These are phyloP conservation scores for Sapria himalayana DNA, from an alignment of 345 rosid genomes.

Conservation along the genomic window DNA sequence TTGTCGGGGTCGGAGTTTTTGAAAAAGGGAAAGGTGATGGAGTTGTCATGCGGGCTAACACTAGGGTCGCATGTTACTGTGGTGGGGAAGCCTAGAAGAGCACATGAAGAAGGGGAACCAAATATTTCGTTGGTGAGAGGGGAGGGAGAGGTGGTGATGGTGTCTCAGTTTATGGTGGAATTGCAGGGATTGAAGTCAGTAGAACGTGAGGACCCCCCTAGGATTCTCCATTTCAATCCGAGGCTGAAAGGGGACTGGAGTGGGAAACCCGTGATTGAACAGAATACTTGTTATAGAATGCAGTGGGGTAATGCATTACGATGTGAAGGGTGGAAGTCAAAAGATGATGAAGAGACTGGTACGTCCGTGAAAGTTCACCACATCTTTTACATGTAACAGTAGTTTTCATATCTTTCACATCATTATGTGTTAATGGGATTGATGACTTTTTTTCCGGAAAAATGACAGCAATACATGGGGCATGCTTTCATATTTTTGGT, in stretches of 20 bases:
- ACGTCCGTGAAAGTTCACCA: no score
- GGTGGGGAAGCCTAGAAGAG: slow-evolving; percentile 58
- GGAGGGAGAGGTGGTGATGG: slow-evolving; percentile 27
- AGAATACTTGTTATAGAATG: slow-evolving; percentile 85
- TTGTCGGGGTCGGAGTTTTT: slow-evolving; percentile 38
- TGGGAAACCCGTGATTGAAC: slow-evolving; percentile 64
- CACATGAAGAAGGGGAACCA: slow-evolving; percentile 38
- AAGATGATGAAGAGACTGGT: slow-evolving; percentile 75
- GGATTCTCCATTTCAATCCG: slow-evolving; percentile 77
- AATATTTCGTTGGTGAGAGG: slow-evolving; percentile 28
- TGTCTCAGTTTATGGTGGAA: slow-evolving; percentile 77
- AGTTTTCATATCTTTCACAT: no score
- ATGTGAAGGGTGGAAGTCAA: slow-evolving; percentile 72
- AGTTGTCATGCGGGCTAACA: slow-evolving; percentile 71
- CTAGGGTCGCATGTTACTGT: slow-evolving; percentile 73
- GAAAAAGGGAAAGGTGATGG: slow-evolving; percentile 27
- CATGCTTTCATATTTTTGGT: no score
- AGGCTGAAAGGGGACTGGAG: slow-evolving; percentile 92
- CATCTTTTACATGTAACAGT: no score
- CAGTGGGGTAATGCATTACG: slow-evolving; percentile 80
- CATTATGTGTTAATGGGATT: no score
- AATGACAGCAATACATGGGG: no score
- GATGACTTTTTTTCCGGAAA: no score
- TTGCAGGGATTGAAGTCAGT: slow-evolving; percentile 66
- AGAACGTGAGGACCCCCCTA: slow-evolving; percentile 94